These are phyloP conservation scores for Salix dunnii DNA, from an alignment of 345 rosid species.

Conservation along the genomic window DNA sequence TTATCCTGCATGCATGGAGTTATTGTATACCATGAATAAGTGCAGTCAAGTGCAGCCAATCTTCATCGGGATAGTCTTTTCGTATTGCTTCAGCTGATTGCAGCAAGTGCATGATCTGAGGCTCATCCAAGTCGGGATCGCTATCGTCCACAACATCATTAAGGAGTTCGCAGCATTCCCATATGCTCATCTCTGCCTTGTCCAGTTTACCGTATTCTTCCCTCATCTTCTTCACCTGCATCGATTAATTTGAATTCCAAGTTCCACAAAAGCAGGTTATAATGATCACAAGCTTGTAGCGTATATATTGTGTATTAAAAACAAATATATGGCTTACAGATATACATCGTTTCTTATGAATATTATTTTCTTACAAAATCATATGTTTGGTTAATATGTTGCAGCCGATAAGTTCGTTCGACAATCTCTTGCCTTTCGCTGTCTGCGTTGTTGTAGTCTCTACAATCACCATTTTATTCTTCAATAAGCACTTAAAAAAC, in stretches of 20 bases:
- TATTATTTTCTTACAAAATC: too few relatives aligned
- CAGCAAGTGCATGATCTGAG: slow-evolving; percentile 63
- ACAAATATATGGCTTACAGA: too few relatives aligned
- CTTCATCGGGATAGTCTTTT: slow-evolving; percentile 56
- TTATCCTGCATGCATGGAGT: too few relatives aligned
- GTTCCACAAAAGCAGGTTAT: too few relatives aligned
- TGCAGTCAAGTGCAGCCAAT: slow-evolving; percentile 62
- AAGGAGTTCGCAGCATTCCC: slow-evolving; percentile 67
- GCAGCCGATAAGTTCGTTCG: slow-evolving; percentile 28
- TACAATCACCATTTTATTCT: too few relatives aligned
- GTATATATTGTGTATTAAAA: too few relatives aligned
- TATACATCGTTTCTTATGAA: too few relatives aligned
- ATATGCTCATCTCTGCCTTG: slow-evolving; percentile 52
- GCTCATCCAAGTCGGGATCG: slow-evolving; percentile 65
- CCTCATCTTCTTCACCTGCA: slow-evolving; percentile 53
- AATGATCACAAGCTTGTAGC: too few relatives aligned
- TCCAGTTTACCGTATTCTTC: slow-evolving; percentile 43
- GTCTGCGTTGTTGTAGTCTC: too few relatives aligned
- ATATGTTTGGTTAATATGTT: slow-evolving; percentile 62
- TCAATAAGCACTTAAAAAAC: too few relatives aligned
- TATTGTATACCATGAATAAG: slow-evolving; percentile 46
- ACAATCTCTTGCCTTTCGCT: too few relatives aligned
- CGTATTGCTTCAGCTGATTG: slow-evolving; percentile 68
- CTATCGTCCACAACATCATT: slow-evolving; percentile 57
- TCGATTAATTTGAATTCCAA: neutral